Evolutionary conservation across 2,329 filamentous ascomycete species (phyloP).

Genomic region (Colletotrichum higginsianum): DNA sequence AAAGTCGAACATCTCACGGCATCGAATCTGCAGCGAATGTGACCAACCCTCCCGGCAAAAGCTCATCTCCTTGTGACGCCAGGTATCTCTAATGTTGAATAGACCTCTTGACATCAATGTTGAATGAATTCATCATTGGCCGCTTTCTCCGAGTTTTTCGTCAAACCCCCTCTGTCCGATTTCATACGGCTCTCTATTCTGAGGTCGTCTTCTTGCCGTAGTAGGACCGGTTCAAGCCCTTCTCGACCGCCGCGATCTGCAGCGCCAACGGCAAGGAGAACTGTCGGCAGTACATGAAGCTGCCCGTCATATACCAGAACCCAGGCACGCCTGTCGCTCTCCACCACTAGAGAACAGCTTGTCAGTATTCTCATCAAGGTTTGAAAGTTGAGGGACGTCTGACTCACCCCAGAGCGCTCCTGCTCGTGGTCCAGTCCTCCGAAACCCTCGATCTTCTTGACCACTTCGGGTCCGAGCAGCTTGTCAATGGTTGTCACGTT

Average conservation of each 20-base stretch:
- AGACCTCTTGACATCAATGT: background rate
- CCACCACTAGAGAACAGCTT: slow-evolving; percentile 50
- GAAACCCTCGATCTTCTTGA: slow-evolving; percentile 51
- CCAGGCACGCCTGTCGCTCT: slow-evolving; percentile 54
- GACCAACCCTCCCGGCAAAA: too few species aligned
- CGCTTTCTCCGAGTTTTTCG: too few species aligned
- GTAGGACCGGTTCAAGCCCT: slow-evolving; percentile 36
- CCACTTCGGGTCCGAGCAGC: slow-evolving; percentile 55
- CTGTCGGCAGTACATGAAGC: slow-evolving; percentile 52
- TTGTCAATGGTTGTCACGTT: slow-evolving; percentile 54
- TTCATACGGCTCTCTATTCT: background rate
- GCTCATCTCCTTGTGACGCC: background rate
- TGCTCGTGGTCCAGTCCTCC: slow-evolving; percentile 57
- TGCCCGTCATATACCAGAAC: slow-evolving; percentile 58
- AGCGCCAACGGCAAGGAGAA: slow-evolving; percentile 55
- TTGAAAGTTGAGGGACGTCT: too few species aligned
- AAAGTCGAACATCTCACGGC: too few species aligned
- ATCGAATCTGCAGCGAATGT: too few species aligned
- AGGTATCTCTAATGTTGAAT: background rate
- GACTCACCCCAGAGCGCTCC: slow-evolving; percentile 47
- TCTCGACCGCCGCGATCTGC: slow-evolving; percentile 56
- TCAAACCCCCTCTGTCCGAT: too few species aligned
- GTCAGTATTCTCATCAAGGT: background rate
- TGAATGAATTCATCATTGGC: background rate
- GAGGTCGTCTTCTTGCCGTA: background rate